phyloP scores from a whole-genome alignment of 495 filamentous ascomycete species.

The Paragyromitra xinjiangensis region DNA sequence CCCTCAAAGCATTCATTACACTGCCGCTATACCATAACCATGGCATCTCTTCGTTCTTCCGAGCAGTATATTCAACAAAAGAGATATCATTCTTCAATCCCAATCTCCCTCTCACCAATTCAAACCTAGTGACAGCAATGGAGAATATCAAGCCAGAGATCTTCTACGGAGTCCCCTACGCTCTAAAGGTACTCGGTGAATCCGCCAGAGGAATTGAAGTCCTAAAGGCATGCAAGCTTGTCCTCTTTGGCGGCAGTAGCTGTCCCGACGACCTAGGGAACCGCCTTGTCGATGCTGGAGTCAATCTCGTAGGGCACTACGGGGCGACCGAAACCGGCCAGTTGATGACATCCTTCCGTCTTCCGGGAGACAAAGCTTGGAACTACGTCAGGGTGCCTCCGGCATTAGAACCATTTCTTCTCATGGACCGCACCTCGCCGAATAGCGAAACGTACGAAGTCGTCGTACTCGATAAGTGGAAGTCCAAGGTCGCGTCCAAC shows the following conservation, averaged over 20 bases:
- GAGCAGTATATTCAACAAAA: conserved; percentile 66
- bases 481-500: conserved; percentile 69
- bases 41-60: conserved; percentile 63
- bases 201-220: conserved; percentile 61
- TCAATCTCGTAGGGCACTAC: conserved; percentile 64
- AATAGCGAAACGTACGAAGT: conserved; percentile 62
- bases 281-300: conserved; percentile 62
- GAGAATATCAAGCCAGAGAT: conserved; percentile 63
- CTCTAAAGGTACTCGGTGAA: conserved; percentile 65
- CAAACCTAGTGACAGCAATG: conserved; percentile 62
- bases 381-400: conserved; percentile 65
- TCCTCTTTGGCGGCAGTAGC: conserved; percentile 66
- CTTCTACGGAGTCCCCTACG: conserved; percentile 67
- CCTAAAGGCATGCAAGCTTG: conserved; percentile 61
- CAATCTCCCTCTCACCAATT: conserved; percentile 63
- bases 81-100: conserved; percentile 65
- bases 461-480: conserved; percentile 68
- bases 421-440: conserved; percentile 63
- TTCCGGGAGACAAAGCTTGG: conserved; percentile 64
- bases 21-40: conserved; percentile 68
- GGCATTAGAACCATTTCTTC: conserved; percentile 60
- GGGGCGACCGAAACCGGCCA: conserved; percentile 68
- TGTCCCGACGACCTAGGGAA: conserved; percentile 68
- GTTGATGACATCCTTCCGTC: conserved; percentile 64
- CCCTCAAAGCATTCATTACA: conserved; percentile 66